Conservation (phyloP, 768 basidiomycete species). For the Kwoniella dejecticola region DNA sequence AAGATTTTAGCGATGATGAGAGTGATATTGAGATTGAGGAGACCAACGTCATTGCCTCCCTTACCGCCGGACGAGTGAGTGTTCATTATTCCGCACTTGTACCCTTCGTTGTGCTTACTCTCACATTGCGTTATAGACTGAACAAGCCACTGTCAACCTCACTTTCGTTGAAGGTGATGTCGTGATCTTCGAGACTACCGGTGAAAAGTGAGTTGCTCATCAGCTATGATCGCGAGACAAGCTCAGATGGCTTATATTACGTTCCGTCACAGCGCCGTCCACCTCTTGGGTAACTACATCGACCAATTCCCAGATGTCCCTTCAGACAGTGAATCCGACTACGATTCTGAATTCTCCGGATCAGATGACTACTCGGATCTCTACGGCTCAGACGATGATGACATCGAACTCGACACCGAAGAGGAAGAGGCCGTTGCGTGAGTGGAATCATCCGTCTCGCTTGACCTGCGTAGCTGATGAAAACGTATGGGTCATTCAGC, state of each 20-base stretch:
- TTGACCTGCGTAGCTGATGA: too few relatives aligned
- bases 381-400: constrained; percentile 60
- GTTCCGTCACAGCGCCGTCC: constrained; percentile 59
- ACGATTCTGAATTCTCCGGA: constrained; percentile 67
- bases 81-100: too few relatives aligned
- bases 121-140: constrained; percentile 61
- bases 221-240: neutral
- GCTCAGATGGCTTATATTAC: too few relatives aligned
- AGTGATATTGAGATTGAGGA: constrained; percentile 53
- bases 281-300: constrained; percentile 83
- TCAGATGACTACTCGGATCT: constrained; percentile 68
- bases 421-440: constrained; percentile 53
- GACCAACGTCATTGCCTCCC: constrained; percentile 65
- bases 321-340: constrained; percentile 77
- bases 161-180: constrained; percentile 66
- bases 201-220: constrained; percentile 65
- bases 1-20: constrained; percentile 47
- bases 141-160: constrained; percentile 72
- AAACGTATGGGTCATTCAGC: too few relatives aligned
- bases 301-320: constrained; percentile 59
- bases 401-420: constrained; percentile 68
- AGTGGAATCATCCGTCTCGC: too few relatives aligned
- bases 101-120: neutral
- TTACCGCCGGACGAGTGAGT: constrained; percentile 77
- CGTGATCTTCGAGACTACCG: constrained; percentile 70